Conservation (phyloP, 257 asterid species). For the Nicotiana noctiflora region DNA sequence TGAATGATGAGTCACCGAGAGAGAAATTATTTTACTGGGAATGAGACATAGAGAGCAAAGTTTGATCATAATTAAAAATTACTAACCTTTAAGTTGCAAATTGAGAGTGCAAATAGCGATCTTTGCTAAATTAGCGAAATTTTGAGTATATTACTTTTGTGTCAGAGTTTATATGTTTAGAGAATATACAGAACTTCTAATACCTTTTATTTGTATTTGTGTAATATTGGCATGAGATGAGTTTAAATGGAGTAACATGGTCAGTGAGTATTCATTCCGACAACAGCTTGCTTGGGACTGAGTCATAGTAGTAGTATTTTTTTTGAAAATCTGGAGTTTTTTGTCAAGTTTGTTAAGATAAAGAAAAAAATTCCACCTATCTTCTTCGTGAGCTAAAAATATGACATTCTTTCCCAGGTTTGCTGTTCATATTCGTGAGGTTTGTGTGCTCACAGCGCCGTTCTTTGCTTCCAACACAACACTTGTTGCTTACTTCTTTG, state of each 20-base stretch:
- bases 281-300: no score
- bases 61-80: background rate
- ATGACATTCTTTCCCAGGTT: conserved; percentile 53
- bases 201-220: no score
- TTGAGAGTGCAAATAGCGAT: background rate
- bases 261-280: no score
- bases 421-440: conserved; percentile 98
- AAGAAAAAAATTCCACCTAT: no score
- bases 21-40: background rate
- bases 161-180: background rate
- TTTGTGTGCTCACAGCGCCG: conserved; percentile 97
- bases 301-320: no score
- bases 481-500: conserved; percentile 96
- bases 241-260: no score
- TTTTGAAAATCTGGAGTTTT: background rate
- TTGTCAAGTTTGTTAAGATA: background rate
- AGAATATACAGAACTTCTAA: no score
- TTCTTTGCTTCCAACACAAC: conserved; percentile 98
- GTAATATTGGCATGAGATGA: no score
- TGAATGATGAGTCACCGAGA: background rate
- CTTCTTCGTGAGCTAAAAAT: background rate
- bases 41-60: background rate
- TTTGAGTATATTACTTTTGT: background rate
- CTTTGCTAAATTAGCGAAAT: background rate
- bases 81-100: background rate